Percentiles rank a stretch among this genome's conserved stretches.
phyloP scores from a whole-genome alignment of 345 rosid species.

The Lepidium aucheri region DNA sequence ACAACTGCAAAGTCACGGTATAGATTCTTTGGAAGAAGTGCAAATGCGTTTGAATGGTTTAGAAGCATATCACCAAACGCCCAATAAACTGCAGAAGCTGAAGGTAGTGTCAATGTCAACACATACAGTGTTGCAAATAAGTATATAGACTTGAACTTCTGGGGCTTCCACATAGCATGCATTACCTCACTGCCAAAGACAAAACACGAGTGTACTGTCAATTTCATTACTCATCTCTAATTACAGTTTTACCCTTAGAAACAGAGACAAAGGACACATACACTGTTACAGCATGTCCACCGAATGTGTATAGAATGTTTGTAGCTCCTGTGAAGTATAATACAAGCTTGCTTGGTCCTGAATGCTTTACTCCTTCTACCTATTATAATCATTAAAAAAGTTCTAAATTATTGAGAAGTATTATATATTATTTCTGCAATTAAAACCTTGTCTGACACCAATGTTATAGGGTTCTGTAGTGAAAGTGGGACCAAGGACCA shows the following conservation, averaged over 20 bases:
- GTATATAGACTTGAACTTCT: constrained; percentile 92
- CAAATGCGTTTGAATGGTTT: constrained; percentile 87
- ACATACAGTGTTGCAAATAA: constrained; percentile 80
- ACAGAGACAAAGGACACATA: constrained; percentile 26
- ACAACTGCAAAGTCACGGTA: constrained; percentile 89
- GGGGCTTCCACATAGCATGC: constrained; percentile 99
- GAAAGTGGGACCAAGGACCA: constrained; percentile 11
- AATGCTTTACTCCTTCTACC: constrained; percentile 88
- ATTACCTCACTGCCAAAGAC: constrained; percentile 65
- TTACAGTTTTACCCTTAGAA: constrained; percentile 4
- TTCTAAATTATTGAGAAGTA: no score
- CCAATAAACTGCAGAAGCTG: constrained; percentile 92
- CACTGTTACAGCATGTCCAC: constrained; percentile 99
- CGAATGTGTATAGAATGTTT: constrained; percentile 98
- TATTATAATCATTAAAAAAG: not conserved
- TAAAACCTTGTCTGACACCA: constrained; percentile 20
- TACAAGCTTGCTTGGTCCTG: constrained; percentile 87
- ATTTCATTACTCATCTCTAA: not conserved
- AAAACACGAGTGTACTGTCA: constrained; percentile 3
- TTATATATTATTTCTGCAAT: not conserved
- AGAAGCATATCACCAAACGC: constrained; percentile 97
- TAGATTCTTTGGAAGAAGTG: constrained; percentile 70
- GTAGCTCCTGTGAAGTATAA: constrained; percentile 98
- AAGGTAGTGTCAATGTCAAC: constrained; percentile 88
- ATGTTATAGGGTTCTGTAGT: not conserved